Conservation (phyloP, 1,139 yeast species). For the Suhomyces kunorum region DNA sequence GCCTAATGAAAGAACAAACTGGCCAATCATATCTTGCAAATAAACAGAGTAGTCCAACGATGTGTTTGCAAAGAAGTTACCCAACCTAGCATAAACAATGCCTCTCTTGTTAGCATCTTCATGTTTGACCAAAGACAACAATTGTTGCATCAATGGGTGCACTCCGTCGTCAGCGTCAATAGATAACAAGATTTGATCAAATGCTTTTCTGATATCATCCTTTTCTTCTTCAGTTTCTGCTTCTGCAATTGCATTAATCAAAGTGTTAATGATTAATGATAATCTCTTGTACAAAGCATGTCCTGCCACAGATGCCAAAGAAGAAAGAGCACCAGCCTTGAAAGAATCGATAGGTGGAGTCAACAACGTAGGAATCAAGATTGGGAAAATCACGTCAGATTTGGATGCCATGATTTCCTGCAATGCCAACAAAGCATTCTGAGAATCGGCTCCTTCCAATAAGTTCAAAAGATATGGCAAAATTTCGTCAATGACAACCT, state of each 20-base stretch:
- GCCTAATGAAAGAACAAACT: conserved; percentile 71
- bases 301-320: conserved; percentile 91
- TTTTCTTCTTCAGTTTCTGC: conserved; percentile 37
- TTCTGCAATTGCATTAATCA: conserved; percentile 61
- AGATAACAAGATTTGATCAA: conserved; percentile 69
- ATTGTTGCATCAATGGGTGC: conserved; percentile 81
- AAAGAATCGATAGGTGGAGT: conserved; percentile 78
- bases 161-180: conserved; percentile 79
- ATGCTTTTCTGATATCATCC: conserved; percentile 51
- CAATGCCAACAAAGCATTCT: conserved; percentile 81
- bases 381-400: conserved; percentile 91
- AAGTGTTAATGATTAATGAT: conserved; percentile 67
- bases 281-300: conserved; percentile 73
- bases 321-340: conserved; percentile 85
- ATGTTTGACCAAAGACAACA: conserved; percentile 72
- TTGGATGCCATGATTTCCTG: conserved; percentile 91
- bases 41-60: conserved; percentile 71
- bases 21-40: conserved; percentile 71
- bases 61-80: conserved; percentile 67
- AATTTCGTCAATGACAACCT: conserved; percentile 82
- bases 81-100: conserved; percentile 68
- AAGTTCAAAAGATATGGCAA: conserved; percentile 78
- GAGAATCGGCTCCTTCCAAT: conserved; percentile 68
- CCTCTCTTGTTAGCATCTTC: conserved; percentile 72
- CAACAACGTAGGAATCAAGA: conserved; percentile 81